These are phyloP conservation scores for Xylariaceae sp. DNA, from an alignment of 2,329 filamentous ascomycete species.

Conservation along the genomic window DNA sequence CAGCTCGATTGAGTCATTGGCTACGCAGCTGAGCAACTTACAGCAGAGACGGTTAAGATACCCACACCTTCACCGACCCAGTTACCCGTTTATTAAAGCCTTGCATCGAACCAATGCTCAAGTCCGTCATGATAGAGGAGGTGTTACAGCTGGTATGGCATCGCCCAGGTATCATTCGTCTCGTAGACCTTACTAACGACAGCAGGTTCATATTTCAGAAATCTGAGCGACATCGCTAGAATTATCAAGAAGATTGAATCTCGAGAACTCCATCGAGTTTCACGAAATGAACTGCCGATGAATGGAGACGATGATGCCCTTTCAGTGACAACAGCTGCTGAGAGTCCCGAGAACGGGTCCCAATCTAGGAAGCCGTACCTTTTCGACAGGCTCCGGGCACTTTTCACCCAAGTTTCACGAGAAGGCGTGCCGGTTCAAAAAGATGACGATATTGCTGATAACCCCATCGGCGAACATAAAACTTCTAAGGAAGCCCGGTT, in stretches of 20 bases:
- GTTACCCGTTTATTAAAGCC: conserved; percentile 50
- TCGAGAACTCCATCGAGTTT: conserved; percentile 34
- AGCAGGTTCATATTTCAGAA: conserved; percentile 38
- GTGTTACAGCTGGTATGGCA: conserved; percentile 47
- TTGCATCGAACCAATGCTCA: conserved; percentile 51
- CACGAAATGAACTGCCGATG: conserved; percentile 24
- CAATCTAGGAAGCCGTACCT: conserved; percentile 28
- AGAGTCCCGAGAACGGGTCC: conserved; percentile 33
- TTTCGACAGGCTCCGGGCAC: too few relatives aligned
- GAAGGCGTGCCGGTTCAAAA: background rate
- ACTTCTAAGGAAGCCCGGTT: conserved; percentile 28
- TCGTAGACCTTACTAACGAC: conserved; percentile 8
- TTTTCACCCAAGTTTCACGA: conserved; percentile 29
- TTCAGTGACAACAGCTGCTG: conserved; percentile 36
- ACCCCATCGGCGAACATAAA: background rate
- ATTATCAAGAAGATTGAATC: conserved; percentile 42
- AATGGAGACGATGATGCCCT: conserved; percentile 31
- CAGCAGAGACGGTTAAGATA: conserved; percentile 36
- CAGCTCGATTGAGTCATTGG: conserved; percentile 41
- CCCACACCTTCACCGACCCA: conserved; percentile 44
- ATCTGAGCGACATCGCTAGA: conserved; percentile 40
- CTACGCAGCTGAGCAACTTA: conserved; percentile 45
- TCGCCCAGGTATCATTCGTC: background rate
- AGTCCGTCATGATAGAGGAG: conserved; percentile 54
- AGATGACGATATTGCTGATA: background rate